Conservation (phyloP, 2,329 filamentous ascomycete genomes). For the Calonectria pseudoturangicola region DNA sequence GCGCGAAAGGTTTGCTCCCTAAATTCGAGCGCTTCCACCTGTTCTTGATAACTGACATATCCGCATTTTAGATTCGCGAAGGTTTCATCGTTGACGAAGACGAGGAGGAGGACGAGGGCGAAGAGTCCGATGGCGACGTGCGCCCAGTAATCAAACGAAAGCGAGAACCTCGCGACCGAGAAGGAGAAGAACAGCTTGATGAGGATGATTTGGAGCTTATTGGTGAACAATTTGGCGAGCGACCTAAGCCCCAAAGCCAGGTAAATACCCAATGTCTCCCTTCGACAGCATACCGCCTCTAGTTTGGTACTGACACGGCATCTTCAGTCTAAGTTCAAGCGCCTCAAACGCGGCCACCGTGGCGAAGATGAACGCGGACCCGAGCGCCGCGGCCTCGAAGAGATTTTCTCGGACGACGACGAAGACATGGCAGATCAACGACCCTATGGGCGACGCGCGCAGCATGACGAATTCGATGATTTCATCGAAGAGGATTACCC, state of each 20-base stretch:
- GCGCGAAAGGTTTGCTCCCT: conserved; percentile 78
- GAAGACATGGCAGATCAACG: conserved; percentile 79
- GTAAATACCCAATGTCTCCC: conserved; percentile 67
- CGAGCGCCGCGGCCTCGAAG: conserved; percentile 84
- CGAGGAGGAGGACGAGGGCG: conserved; percentile 82
- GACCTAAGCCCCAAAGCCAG: conserved; percentile 79
- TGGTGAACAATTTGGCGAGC: conserved; percentile 83
- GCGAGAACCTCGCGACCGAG: conserved; percentile 83
- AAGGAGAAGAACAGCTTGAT: conserved; percentile 91
- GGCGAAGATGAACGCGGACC: conserved; percentile 80
- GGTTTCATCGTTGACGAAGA: conserved; percentile 97
- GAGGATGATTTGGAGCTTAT: conserved; percentile 98
- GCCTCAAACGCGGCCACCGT: conserved; percentile 92
- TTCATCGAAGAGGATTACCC: conserved; percentile 98
- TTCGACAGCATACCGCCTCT: neutral
- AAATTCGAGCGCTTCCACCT: conserved; percentile 14
- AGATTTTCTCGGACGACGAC: conserved; percentile 97
- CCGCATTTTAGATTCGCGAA: conserved; percentile 81
- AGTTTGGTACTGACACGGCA: conserved; percentile 25
- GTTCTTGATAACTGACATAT: conserved; percentile 39
- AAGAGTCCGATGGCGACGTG: conserved; percentile 72
- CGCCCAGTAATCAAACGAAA: conserved; percentile 80
- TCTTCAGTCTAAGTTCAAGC: conserved; percentile 90
- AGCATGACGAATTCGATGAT: conserved; percentile 89
- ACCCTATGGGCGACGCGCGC: conserved; percentile 72